A percentile compares a stretch with the other conserved stretches of the same genome.
These are phyloP conservation scores for Spiraea crenata DNA, from an alignment of 331 rosid genomes.

Conservation along the genomic window DNA sequence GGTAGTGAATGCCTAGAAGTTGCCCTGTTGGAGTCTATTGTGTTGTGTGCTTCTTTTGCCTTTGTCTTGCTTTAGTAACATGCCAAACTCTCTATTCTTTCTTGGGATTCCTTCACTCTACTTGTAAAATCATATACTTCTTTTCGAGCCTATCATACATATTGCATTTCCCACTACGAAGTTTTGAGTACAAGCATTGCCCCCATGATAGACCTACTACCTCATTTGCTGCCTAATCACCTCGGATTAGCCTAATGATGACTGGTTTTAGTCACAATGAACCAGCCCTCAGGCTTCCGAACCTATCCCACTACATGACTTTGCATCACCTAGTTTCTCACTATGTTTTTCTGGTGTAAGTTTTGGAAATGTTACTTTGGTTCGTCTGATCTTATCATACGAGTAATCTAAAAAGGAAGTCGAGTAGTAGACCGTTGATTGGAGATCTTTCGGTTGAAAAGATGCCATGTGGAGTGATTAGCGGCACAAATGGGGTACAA, in stretches of 20 bases:
- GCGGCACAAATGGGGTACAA: constrained; percentile 38
- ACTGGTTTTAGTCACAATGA: constrained; percentile 28
- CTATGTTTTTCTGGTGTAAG: no score
- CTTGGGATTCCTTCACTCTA: constrained; percentile 81
- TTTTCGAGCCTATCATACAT: constrained; percentile 28
- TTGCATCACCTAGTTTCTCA: no score
- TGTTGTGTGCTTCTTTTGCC: constrained; percentile 27
- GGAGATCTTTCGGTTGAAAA: constrained; percentile 28
- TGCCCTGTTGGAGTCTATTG: constrained; percentile 19
- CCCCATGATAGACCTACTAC: constrained; percentile 17
- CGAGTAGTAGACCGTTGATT: not conserved
- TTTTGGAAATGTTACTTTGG: no score
- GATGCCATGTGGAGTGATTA: constrained; percentile 54
- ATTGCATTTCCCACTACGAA: constrained; percentile 11
- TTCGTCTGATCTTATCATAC: no score
- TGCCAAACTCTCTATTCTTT: constrained; percentile 73
- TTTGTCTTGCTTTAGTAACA: constrained; percentile 76
- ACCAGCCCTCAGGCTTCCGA: constrained; percentile 10
- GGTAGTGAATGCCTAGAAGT: constrained; percentile 49
- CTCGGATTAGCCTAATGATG: constrained; percentile 39
- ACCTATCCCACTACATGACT: no score
- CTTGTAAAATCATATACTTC: constrained; percentile 32
- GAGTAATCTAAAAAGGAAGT: no score
- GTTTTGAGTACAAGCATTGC: constrained; percentile 18
- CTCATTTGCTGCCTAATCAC: constrained; percentile 29